These are phyloP conservation scores for Macrolepiota albuminosa DNA, from an alignment of 768 basidiomycete genomes.

Conservation along the genomic window DNA sequence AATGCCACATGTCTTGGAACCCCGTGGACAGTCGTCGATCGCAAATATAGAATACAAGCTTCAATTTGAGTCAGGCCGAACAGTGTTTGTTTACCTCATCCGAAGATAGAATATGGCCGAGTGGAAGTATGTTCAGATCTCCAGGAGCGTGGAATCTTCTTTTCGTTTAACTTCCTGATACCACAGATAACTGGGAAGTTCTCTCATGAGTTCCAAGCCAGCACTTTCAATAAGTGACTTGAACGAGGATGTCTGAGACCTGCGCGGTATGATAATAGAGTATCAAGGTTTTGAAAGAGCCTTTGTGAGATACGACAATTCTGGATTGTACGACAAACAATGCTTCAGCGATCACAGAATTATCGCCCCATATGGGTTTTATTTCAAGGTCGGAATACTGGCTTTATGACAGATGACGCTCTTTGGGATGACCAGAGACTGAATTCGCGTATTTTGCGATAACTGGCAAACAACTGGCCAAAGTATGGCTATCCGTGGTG, in stretches of 20 bases:
- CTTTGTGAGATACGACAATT: conserved; percentile 7
- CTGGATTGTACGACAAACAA: conserved; percentile 17
- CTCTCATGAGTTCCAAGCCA: conserved; percentile 1
- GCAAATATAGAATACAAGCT: background rate
- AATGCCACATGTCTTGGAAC: background rate
- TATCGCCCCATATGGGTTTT: too few species aligned
- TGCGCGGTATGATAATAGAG: conserved; percentile 9
- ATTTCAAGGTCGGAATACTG: background rate
- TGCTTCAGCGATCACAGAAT: conserved; percentile 3
- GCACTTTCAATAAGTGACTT: background rate
- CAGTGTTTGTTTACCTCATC: background rate
- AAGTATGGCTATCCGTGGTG: conserved; percentile 18
- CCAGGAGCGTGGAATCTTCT: background rate
- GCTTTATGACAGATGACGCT: conserved; percentile 11
- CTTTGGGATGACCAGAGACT: conserved; percentile 19
- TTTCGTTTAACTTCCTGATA: background rate
- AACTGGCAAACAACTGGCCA: conserved; percentile 9
- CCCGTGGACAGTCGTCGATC: background rate
- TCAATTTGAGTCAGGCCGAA: background rate
- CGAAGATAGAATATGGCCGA: background rate
- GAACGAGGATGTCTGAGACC: conserved; percentile 1
- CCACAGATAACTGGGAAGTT: conserved; percentile 7
- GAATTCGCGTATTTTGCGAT: conserved; percentile 10
- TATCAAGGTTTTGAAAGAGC: conserved; percentile 4
- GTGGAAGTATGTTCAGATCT: background rate